A percentile compares a stretch with the other conserved stretches of the same genome.
Conservation (phyloP, 139 green algal genomes). For the Haematococcus lacustris region DNA sequence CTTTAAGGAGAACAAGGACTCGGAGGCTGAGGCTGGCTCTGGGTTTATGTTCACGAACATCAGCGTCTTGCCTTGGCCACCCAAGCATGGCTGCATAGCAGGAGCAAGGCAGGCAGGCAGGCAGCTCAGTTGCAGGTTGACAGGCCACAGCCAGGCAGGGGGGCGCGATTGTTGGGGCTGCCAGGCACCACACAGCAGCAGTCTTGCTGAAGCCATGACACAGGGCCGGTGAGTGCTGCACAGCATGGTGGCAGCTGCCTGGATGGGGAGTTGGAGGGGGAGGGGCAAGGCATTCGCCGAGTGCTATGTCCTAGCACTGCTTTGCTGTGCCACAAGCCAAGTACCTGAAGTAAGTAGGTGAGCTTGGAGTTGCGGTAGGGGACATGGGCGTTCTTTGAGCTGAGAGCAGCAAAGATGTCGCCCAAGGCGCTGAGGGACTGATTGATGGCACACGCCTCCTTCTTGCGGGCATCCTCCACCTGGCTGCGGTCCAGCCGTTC, state of each 20-base stretch:
- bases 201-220: too few species aligned
- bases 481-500: conserved; percentile 70
- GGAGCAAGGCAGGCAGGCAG: too few species aligned
- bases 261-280: too few species aligned
- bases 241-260: too few species aligned
- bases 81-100: conserved; percentile 68
- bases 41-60: conserved; percentile 95
- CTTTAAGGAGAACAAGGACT: conserved; percentile 80
- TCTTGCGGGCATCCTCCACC: conserved; percentile 71
- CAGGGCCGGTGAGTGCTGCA: too few species aligned
- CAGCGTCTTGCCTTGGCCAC: conserved; percentile 83
- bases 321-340: too few species aligned
- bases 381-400: conserved; percentile 61
- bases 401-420: conserved; percentile 80
- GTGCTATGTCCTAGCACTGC: too few species aligned
- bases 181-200: too few species aligned
- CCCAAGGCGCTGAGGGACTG: conserved; percentile 77
- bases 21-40: conserved; percentile 61
- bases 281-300: too few species aligned
- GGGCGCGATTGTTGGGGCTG: too few species aligned
- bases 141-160: too few species aligned
- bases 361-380: conserved; percentile 94
- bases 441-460: conserved; percentile 94
- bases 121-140: too few species aligned
- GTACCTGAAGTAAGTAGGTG: conserved; percentile 88